Base-by-base conservation (phyloP, 2,329 filamentous ascomycete species). In the Aspergillus sp. region DNA sequence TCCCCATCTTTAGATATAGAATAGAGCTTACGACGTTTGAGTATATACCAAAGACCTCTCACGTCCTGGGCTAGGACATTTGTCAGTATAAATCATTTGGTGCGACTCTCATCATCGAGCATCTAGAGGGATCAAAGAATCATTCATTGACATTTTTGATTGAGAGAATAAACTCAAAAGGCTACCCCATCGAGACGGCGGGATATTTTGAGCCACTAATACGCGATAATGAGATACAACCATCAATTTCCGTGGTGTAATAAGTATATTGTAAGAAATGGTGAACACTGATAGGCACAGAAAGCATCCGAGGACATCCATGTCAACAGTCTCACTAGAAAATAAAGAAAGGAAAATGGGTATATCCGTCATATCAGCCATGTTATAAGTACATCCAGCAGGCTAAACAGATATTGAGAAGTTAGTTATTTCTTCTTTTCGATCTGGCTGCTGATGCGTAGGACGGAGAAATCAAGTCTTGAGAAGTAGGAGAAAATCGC, bases 1-100 rank as follows among this genome's bases (percentile, higher is more conserved):
- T 51, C 88, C 90, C 47, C 90, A 94, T 78, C 73, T 90, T 30
- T 88, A 69, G 68, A 45, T 30, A 20, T 30, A 30, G 26, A 30
- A 30, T 30, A 30, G 26, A 30, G 26, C 26, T 30, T 30, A 30
- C 26, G 26, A 30, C 3, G 26, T 3, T 30, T 30, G 26, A 11
- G 26, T 9, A 30, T 30, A 30, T 30, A 11, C 26, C 26, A 30
- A 30, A 11, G 9, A 30, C 8, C 3, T 11, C 7, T 30, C 2
- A 30, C 8, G 8, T 9, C 7, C 26, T 11, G 26, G 8, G 26
- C 9, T 30, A 11, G 26, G 3, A 8, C 7, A 30, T 30, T 3
- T 30, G 26, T 30, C 9, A 30, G 9, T 30, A 9, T 30, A 6
- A 7, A 30, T 3, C 26, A 30, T 30, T 30, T 8, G 9, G 26